phyloP scores from a whole-genome alignment of 805 yeast species.

The Wickerhamiella spandovensis region DNA sequence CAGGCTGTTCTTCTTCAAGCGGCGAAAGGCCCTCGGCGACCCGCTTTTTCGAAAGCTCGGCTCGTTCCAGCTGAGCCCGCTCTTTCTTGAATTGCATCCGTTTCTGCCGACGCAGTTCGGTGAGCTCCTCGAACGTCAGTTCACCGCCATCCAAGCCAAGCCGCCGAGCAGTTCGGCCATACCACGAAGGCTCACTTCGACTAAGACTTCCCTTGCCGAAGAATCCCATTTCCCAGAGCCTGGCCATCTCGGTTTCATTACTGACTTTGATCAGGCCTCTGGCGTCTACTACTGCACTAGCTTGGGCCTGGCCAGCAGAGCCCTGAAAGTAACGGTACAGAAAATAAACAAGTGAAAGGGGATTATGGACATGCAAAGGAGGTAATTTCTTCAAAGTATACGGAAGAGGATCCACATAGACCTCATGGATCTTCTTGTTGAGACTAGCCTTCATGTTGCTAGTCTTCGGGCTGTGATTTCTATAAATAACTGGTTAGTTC shows the following conservation, averaged over 20 bases:
- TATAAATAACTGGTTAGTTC: conserved; percentile 28
- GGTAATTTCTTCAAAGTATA: conserved; percentile 38
- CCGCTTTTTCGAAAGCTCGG: conserved; percentile 29
- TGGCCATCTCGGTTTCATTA: conserved; percentile 32
- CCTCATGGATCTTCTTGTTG: conserved; percentile 15
- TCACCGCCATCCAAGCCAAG: conserved; percentile 33
- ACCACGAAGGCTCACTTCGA: conserved; percentile 90
- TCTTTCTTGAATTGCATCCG: conserved; percentile 58
- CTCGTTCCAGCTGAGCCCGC: conserved; percentile 46
- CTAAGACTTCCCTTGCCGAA: conserved; percentile 88
- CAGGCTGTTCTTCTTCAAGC: conserved; percentile 14
- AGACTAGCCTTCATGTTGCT: conserved; percentile 9
- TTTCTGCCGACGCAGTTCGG: conserved; percentile 55
- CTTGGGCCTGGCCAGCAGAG: conserved; percentile 12
- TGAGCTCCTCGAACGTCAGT: conserved; percentile 51
- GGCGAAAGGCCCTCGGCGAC: conserved; percentile 12
- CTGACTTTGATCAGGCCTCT: conserved; percentile 21
- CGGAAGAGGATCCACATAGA: conserved; percentile 46
- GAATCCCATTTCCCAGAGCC: conserved; percentile 74
- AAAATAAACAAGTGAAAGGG: conserved; percentile 47
- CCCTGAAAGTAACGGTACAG: conserved; percentile 20
- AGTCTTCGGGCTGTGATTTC: too few species aligned
- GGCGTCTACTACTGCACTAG: conserved; percentile 12
- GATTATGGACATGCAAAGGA: conserved; percentile 46
- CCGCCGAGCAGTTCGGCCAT: conserved; percentile 44